These are phyloP conservation scores for Meripilus lineatus DNA, from an alignment of 1,284 basidiomycete genomes.

Conservation along the genomic window DNA sequence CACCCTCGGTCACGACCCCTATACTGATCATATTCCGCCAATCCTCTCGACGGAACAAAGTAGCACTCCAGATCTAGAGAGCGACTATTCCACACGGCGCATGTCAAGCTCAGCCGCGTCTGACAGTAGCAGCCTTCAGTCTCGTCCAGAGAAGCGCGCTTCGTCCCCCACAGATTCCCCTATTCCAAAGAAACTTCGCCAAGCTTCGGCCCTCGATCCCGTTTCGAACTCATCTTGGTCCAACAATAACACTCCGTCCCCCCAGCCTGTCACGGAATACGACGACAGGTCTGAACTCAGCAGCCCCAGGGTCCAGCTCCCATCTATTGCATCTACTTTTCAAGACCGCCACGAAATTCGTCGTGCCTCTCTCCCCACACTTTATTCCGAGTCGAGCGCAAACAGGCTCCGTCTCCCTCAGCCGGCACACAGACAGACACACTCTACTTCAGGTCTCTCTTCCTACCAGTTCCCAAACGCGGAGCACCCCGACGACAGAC, in stretches of 20 bases:
- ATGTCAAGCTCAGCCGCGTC: conserved; percentile 42
- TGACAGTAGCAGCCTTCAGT: conserved; percentile 54
- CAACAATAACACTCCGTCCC: conserved; percentile 48
- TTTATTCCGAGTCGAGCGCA: conserved; percentile 45
- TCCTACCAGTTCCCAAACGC: conserved; percentile 57
- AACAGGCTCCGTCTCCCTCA: conserved; percentile 25
- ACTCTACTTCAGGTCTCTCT: conserved; percentile 42
- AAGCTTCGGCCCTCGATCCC: conserved; percentile 17
- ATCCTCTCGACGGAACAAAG: conserved; percentile 20
- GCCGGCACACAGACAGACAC: conserved; percentile 45
- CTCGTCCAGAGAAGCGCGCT: conserved; percentile 53
- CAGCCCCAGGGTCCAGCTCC: conserved; percentile 59
- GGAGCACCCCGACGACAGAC: conserved; percentile 30
- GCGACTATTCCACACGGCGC: conserved; percentile 31
- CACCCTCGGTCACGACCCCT: too few species aligned
- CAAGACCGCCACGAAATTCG: conserved; percentile 55
- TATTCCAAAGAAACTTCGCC: conserved; percentile 41
- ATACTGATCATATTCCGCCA: too few species aligned
- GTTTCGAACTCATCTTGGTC: conserved; percentile 35
- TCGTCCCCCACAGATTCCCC: conserved; percentile 49
- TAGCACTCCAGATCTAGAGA: conserved; percentile 34
- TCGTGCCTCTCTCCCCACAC: conserved; percentile 59
- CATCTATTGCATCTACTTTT: conserved; percentile 66
- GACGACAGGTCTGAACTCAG: conserved; percentile 35
- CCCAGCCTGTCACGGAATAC: conserved; percentile 24